A percentile compares a stretch with the other conserved stretches of the same genome.
Evolutionary conservation across 768 basidiomycete genomes (phyloP).

Genomic region (Mycena alexandri): DNA sequence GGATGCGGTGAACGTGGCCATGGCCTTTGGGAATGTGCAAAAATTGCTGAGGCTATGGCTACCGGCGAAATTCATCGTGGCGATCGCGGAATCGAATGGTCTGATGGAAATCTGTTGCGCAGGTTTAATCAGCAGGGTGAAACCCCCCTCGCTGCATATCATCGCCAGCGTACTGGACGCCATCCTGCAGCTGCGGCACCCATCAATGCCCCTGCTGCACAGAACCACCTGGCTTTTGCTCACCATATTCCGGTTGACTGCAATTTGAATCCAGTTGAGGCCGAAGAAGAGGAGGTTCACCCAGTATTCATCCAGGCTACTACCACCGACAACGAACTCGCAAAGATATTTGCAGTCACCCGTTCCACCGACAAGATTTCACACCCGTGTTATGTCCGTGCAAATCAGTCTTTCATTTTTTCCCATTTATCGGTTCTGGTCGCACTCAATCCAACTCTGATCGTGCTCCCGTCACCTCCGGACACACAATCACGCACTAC

Average conservation of each 20-base stretch:
- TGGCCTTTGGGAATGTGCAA: slow-evolving; percentile 4
- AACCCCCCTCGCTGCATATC: not conserved
- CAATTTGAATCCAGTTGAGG: not conserved
- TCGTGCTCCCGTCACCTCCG: too few relatives aligned
- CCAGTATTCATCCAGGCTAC: slow-evolving; percentile 11
- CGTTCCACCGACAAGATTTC: not conserved
- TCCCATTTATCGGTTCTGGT: too few relatives aligned
- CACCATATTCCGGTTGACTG: not conserved
- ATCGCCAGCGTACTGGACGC: slow-evolving; percentile 6
- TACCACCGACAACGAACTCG: not conserved
- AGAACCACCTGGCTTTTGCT: not conserved
- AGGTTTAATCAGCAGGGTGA: not conserved
- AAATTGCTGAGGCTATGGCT: slow-evolving; percentile 2
- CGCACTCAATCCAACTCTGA: too few relatives aligned
- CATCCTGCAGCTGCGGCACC: not conserved
- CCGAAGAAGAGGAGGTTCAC: not conserved
- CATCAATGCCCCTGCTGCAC: not conserved
- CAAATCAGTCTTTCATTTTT: too few relatives aligned
- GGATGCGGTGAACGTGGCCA: slow-evolving; percentile 18
- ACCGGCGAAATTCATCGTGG: slow-evolving; percentile 5
- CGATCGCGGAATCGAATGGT: slow-evolving; percentile 12
- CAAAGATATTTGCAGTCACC: slow-evolving; percentile 11
- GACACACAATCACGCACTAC: too few relatives aligned
- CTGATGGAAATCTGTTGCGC: slow-evolving; percentile 5
- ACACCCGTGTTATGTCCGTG: too few relatives aligned